Evolutionary conservation across 2,329 filamentous ascomycete genomes (phyloP), one percentile per base, ranked within the genome.

Genomic region (Diaporthe longicolla): DNA sequence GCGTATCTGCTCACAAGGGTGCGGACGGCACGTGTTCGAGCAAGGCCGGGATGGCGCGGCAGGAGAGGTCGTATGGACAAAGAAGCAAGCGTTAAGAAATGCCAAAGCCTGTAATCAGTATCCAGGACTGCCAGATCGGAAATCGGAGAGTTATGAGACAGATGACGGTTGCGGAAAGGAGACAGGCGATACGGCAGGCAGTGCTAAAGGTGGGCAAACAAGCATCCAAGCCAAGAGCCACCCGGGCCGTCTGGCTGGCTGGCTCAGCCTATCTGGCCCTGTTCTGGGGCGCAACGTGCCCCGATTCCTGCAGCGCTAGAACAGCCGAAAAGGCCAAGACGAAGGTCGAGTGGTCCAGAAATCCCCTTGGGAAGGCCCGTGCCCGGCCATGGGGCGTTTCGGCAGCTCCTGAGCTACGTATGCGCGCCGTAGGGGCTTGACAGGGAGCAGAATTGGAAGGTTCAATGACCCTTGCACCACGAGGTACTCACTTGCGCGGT

Each of bases 91-190:
- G n/a, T 35, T 55, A 45, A 45, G 32, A 63, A 8, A 40, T 40
- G 9, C 48, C 32, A 54, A 40, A 54, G 15, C 32, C 63, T 68
- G 43, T 55, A 26, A 57, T n/a, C n/a, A n/a, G 15, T 45, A 59
- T 50, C 11, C 8, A 63, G 37, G 19, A n/a, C 29, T 29, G 9
- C 9, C 21, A 52, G 57, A 17, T 48, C 48, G 43, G 21, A 54
- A 61, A 61, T 37, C 35, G 32, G 45, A 43, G n/a, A 17, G 57
- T 32, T 50, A n/a, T 66, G 54, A 54, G 37, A 71, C 54, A 58
- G 26, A 54, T 63, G 45, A 63, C 57, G 70, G 70, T 71, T 71
- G 57, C 70, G 57, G 57, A 71, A 71, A 71, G 48, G 63, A 52
- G 59, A 50, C 61, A 40, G 48, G 17, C 45, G 29, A 29, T 43